These are phyloP conservation scores for Acaromyces ingoldii DNA, from an alignment of 1,284 basidiomycete genomes.

Conservation along the genomic window DNA sequence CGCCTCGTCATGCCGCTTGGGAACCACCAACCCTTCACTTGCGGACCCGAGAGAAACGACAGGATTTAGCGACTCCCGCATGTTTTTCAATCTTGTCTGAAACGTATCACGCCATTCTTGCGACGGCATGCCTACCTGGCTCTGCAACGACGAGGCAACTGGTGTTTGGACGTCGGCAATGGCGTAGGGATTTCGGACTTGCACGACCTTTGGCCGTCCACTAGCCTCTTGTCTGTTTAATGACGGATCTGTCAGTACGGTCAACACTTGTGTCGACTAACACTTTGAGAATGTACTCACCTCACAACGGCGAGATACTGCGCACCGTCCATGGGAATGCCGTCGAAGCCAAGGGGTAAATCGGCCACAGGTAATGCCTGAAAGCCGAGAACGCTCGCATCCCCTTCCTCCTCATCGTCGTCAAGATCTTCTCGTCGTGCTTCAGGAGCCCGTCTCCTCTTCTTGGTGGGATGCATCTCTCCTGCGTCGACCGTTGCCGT, in stretches of 20 bases:
- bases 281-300: no score
- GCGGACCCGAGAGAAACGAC: no score
- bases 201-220: not conserved
- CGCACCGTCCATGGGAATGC: constrained; percentile 35
- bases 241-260: not conserved
- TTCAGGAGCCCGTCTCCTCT: no score
- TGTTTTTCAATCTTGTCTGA: constrained; percentile 13
- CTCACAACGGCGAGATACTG: constrained; percentile 45
- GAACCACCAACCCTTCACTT: no score
- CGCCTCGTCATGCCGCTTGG: no score
- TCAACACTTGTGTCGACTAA: not conserved
- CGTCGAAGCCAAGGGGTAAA: constrained; percentile 33
- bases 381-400: no score
- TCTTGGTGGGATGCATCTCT: no score
- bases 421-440: no score
- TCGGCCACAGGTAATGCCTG: constrained; percentile 37
- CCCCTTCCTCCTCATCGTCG: no score
- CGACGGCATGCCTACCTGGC: constrained; percentile 13
- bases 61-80: constrained; percentile 11
- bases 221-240: constrained; percentile 12
- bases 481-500: no score
- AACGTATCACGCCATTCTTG: constrained; percentile 21
- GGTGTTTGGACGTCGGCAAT: not conserved
- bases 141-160: not conserved
- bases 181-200: constrained; percentile 24